These are phyloP conservation scores for Petunia hybrid DNA, from an alignment of 305 asterid genomes.

Conservation along the genomic window DNA sequence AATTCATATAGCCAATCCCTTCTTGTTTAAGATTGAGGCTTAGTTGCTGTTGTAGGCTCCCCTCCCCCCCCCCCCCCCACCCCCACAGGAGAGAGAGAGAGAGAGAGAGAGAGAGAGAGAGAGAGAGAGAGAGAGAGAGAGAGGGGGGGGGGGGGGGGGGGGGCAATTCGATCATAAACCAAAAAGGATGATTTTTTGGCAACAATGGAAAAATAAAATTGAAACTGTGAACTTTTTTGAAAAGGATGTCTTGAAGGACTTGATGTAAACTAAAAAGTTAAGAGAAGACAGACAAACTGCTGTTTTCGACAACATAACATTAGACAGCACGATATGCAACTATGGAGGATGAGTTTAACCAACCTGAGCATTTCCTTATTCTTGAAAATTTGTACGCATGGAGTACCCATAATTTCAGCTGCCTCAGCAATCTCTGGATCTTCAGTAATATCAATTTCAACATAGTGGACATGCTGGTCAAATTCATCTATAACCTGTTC, in stretches of 20 bases:
- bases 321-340: background rate
- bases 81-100: no score
- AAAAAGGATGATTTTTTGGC: no score
- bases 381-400: slow-evolving; percentile 93
- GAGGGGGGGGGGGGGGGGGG: no score
- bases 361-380: slow-evolving; percentile 90
- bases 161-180: no score
- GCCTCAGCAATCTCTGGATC: slow-evolving; percentile 68
- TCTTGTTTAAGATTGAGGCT: no score
- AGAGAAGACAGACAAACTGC: no score
- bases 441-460: slow-evolving; percentile 80
- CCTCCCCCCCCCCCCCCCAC: no score
- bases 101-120: no score
- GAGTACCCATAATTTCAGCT: slow-evolving; percentile 96
- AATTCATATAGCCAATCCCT: no score
- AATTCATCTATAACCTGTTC: slow-evolving; percentile 92
- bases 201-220: no score
- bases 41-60: no score
- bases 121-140: no score
- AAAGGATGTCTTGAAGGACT: background rate
- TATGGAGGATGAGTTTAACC: slow-evolving; percentile 28
- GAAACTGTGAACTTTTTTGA: background rate
- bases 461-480: slow-evolving; percentile 84
- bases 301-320: background rate
- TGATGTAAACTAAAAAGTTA: background rate